phyloP scores from a whole-genome alignment of 805 yeast genomes.

The Pichia sporocuriosa region DNA sequence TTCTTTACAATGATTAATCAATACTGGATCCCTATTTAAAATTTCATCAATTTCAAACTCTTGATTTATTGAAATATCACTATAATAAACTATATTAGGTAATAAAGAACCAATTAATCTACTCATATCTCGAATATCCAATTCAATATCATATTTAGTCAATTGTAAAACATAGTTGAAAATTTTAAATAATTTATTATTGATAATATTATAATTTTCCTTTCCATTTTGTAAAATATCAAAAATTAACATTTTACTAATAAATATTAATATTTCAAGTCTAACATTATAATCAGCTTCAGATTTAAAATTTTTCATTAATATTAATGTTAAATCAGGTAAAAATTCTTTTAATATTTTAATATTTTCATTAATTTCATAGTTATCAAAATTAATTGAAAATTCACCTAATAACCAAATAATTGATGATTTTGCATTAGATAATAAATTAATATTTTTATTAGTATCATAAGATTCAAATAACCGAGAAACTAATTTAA shows the following conservation, averaged over 20 bases:
- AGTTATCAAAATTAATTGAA: slow-evolving; percentile 25
- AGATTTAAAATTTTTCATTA: slow-evolving; percentile 45
- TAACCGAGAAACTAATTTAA: slow-evolving; percentile 36
- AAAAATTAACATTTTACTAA: slow-evolving; percentile 64
- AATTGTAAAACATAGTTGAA: slow-evolving; percentile 57
- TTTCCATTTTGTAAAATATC: slow-evolving; percentile 37
- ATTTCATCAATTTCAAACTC: slow-evolving; percentile 16
- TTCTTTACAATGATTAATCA: slow-evolving; percentile 12
- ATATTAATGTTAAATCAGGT: slow-evolving; percentile 66
- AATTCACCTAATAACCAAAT: slow-evolving; percentile 91
- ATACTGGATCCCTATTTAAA: slow-evolving; percentile 9
- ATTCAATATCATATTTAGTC: slow-evolving; percentile 64
- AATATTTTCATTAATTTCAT: not conserved
- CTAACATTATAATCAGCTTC: slow-evolving; percentile 52
- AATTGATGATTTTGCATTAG: slow-evolving; percentile 67
- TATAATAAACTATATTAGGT: slow-evolving; percentile 32
- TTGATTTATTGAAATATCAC: slow-evolving; percentile 13
- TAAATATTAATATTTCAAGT: slow-evolving; percentile 60
- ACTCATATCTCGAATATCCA: slow-evolving; percentile 81
- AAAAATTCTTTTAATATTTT: slow-evolving; percentile 35
- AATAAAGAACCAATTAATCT: slow-evolving; percentile 63
- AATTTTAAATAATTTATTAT: slow-evolving; percentile 38
- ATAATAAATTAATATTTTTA: slow-evolving; percentile 13
- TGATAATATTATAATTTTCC: slow-evolving; percentile 29
- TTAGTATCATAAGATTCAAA: slow-evolving; percentile 9